phyloP scores from a whole-genome alignment of 2,329 filamentous ascomycete species.

The Aspergillus vadensis region DNA sequence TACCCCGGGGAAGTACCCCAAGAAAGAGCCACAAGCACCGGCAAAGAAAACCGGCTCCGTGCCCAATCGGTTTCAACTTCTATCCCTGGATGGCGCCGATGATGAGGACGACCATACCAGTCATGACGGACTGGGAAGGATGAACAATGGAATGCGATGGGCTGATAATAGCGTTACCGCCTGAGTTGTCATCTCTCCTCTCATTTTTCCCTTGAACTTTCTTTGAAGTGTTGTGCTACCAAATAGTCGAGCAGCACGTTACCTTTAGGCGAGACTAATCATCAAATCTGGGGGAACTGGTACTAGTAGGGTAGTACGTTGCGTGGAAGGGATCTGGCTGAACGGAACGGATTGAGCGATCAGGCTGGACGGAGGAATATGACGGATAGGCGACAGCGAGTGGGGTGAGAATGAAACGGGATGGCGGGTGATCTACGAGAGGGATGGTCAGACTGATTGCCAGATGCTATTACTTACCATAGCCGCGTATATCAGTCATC shows the following conservation, averaged over 20 bases:
- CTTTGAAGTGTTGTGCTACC: background rate
- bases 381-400: no score
- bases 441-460: background rate
- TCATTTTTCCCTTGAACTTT: background rate
- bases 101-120: slow-evolving; percentile 33
- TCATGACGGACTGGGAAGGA: slow-evolving; percentile 14
- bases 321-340: no score
- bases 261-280: background rate
- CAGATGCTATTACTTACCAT: background rate
- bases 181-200: background rate
- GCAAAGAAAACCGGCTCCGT: slow-evolving; percentile 37
- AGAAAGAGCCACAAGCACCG: slow-evolving; percentile 27
- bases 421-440: background rate
- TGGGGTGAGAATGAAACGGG: no score
- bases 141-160: slow-evolving; percentile 20
- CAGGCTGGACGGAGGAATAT: no score
- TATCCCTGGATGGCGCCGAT: slow-evolving; percentile 54
- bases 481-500: background rate
- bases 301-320: no score
- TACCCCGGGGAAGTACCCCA: slow-evolving; percentile 49
- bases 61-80: slow-evolving; percentile 64
- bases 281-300: no score
- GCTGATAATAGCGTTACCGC: slow-evolving; percentile 20
- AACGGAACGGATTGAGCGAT: no score
- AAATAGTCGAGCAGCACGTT: background rate